Evolutionary conservation across 2,329 filamentous ascomycete species (phyloP).

Genomic region (Phaeosphaeriaceae sp.): DNA sequence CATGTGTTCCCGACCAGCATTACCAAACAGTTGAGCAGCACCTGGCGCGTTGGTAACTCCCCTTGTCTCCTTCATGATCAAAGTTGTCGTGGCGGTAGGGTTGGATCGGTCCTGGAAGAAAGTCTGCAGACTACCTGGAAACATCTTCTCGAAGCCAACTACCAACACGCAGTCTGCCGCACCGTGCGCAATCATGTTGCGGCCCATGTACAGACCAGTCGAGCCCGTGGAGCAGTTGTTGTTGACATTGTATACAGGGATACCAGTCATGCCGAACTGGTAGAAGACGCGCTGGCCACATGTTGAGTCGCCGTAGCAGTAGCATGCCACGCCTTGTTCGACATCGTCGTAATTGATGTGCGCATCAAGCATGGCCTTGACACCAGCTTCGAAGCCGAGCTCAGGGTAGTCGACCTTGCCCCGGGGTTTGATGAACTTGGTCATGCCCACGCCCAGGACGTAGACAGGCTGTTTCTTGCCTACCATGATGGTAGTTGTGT

Average conservation of each 20-base stretch:
- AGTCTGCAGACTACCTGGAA: constrained; percentile 80
- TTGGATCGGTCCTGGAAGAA: constrained; percentile 86
- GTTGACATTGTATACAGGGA: constrained; percentile 97
- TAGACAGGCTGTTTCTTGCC: constrained; percentile 68
- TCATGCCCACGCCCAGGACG: constrained; percentile 97
- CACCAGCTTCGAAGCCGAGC: constrained; percentile 88
- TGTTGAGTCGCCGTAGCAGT: constrained; percentile 95
- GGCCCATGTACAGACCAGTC: constrained; percentile 83
- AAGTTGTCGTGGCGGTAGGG: constrained; percentile 72
- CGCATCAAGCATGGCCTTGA: constrained; percentile 82
- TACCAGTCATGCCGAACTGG: constrained; percentile 96
- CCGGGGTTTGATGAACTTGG: constrained; percentile 97
- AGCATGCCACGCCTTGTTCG: constrained; percentile 94
- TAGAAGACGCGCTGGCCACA: constrained; percentile 97
- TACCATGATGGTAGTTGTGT: constrained; percentile 52
- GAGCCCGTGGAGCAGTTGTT: constrained; percentile 98
- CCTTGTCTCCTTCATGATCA: constrained; percentile 83
- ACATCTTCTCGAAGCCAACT: constrained; percentile 98
- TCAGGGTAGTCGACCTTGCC: constrained; percentile 95
- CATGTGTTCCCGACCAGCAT: constrained; percentile 92
- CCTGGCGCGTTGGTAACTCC: constrained; percentile 83
- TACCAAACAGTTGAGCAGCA: constrained; percentile 93
- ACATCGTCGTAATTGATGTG: constrained; percentile 97
- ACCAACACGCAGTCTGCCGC: constrained; percentile 88
- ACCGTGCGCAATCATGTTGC: constrained; percentile 79